Base-by-base conservation (phyloP, 2,329 filamentous ascomycete genomes). In the Neonectria neomacrospora region DNA sequence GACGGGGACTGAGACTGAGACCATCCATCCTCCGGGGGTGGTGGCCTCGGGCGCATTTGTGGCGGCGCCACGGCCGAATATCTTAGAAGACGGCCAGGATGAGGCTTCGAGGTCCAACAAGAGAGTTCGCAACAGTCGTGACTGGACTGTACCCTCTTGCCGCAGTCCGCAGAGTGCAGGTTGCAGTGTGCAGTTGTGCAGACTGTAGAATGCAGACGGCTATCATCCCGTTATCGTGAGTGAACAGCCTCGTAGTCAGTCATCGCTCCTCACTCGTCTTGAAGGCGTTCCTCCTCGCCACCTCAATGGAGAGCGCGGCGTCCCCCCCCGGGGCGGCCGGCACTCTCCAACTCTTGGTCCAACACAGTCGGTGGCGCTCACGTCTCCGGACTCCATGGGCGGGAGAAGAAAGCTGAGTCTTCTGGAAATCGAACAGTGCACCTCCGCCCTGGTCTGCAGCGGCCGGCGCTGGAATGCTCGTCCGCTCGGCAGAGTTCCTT, bases 51-150 rank as follows among this genome's bases (percentile, higher is more conserved):
- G 66, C 63, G 65, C 50, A 67, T 50, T 50, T 18, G 67, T 73
- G 71, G 71, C 71, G 69, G 44, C 71, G 71, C 71, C 71, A 73
- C 71, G 66, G 47, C 71, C 69, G 67, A 67, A 66, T 62, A 56
- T 57, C 63, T 71, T 66, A 54, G 54, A 63, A 61, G 56, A 55
- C 57, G 53, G 58, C 54, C 57, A 54, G 63, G 58, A 65, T 65
- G 55, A 63, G 56, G 45, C 52, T 39, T 56, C 56, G 61, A 54
- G 54, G 34, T 37, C 28, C 14, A 59, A 47, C 58, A 70, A 58
- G 62, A 70, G 56, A 72, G 70, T 67, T 63, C 56, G 39, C 58
- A 60, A 58, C 57, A 54, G 53, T 51, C 54, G 45, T 44, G 51
- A 56, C 58, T 18, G 45, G 26, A 32, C 45, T 59, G 50, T 48